These are phyloP conservation scores for Scedosporium boydii DNA, from an alignment of 2,329 filamentous ascomycete genomes.

Conservation along the genomic window DNA sequence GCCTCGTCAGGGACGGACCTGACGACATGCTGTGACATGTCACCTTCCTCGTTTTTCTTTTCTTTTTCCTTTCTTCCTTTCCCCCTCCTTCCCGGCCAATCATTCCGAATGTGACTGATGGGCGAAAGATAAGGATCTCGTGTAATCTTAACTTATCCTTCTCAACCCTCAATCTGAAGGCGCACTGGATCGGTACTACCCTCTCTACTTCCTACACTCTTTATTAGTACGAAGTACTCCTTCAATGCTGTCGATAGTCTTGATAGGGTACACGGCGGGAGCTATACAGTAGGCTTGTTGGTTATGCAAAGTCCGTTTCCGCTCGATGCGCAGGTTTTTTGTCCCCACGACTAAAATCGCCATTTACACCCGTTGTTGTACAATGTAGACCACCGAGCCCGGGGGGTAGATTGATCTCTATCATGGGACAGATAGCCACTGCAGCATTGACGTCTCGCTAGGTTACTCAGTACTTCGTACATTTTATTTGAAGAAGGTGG, in stretches of 20 bases:
- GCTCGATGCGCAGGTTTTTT: too few relatives aligned
- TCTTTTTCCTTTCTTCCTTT: neutral
- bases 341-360: too few relatives aligned
- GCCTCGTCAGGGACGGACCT: neutral
- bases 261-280: too few relatives aligned
- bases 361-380: neutral
- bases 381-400: neutral
- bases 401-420: constrained; percentile 4
- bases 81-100: neutral
- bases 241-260: too few relatives aligned
- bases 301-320: too few relatives aligned
- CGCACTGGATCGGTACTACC: neutral
- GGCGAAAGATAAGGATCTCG: neutral
- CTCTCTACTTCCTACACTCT: neutral
- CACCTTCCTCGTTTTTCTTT: neutral
- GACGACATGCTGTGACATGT: neutral
- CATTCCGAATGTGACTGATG: neutral
- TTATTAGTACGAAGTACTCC: too few relatives aligned
- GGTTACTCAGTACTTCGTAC: neutral
- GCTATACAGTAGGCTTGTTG: too few relatives aligned
- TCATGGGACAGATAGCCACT: neutral
- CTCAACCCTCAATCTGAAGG: neutral
- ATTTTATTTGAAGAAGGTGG: neutral
- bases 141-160: neutral
- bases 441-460: neutral